Evolutionary conservation across 495 filamentous ascomycete genomes (phyloP), one percentile per base, ranked within the genome.

Genomic region (Neurospora pannonica): DNA sequence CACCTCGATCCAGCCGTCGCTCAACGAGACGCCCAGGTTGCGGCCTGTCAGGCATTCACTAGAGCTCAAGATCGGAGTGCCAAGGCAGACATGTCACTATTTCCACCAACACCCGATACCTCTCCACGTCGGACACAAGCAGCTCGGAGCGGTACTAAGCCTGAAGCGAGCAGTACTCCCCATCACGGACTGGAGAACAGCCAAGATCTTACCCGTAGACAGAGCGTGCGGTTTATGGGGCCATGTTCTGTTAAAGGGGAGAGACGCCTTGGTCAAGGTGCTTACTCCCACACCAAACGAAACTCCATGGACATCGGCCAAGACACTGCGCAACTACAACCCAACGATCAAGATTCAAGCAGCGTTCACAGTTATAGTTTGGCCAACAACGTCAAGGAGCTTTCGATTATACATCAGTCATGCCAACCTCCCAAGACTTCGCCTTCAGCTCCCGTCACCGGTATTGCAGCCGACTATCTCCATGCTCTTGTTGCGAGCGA

Each of bases 41-140:
- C 92, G 70, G 92, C 92, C n/a, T 85, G 84, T 34, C 82, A 86
- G 75, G 92, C 92, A 48, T 94, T 89, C 83, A 79, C 83, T 17
- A 86, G 88, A 74, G 89, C 89, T 40, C 86, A 82, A 54, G 86
- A 85, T 74, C 83, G 86, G 11, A 67, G 28, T 67, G 78, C 76
- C n/a, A 85, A 79, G 70, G 77, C 83, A 71, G 85, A 87, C 46
- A 78, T 85, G 74, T 74, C 77, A 6, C 77, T 79, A 0, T 81
- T 79, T 19, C 80, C 78, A 24, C 72, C 75, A 77, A 84, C 74
- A 70, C 74, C 72, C 43, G 81, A 78, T 34, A 74, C 75, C 15
- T 74, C 75, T 42, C 62, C 76, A 36, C 73, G 76, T n/a, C 77
- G 73, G 54, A 67, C 28, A 8, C 71, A 71, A 28, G 37, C 74